phyloP scores from a whole-genome alignment of 768 basidiomycete genomes.

The Steccherinum ochraceum region DNA sequence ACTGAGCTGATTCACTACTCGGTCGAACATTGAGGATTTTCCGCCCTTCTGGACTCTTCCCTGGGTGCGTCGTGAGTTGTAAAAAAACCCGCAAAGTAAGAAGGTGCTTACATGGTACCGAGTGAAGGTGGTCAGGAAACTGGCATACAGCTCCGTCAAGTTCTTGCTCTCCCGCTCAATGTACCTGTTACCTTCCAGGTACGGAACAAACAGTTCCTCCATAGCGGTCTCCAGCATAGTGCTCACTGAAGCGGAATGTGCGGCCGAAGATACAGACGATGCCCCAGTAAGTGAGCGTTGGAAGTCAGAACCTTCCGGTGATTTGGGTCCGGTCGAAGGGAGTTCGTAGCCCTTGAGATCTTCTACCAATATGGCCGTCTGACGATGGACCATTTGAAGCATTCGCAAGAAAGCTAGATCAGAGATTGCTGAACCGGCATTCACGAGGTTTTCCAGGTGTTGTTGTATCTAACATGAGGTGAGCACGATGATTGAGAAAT shows the following conservation, averaged over 20 bases:
- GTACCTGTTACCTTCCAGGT: constrained; percentile 87
- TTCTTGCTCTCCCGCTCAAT: constrained; percentile 88
- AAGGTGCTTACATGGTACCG: constrained; percentile 73
- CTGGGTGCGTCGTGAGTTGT: constrained; percentile 23
- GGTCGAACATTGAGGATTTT: constrained; percentile 81
- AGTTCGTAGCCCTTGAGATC: constrained; percentile 90
- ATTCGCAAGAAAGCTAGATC: constrained; percentile 89
- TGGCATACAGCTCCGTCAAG: constrained; percentile 71
- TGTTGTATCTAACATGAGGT: constrained; percentile 74
- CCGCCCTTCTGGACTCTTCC: constrained; percentile 56
- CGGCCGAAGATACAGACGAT: constrained; percentile 33
- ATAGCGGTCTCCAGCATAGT: constrained; percentile 92
- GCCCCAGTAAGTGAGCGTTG: constrained; percentile 42
- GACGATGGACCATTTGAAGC: constrained; percentile 79
- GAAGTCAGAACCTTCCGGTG: constrained; percentile 61
- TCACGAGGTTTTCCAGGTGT: constrained; percentile 87
- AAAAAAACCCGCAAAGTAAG: not conserved
- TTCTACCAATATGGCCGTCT: constrained; percentile 75
- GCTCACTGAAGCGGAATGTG: constrained; percentile 55
- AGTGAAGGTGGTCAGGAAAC: constrained; percentile 66
- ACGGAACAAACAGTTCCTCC: constrained; percentile 94
- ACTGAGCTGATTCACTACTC: constrained; percentile 85
- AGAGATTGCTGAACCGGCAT: constrained; percentile 66
- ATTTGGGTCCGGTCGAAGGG: constrained; percentile 57
- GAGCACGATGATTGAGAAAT: not conserved